phyloP scores from a whole-genome alignment of 2,329 filamentous ascomycete species.

The Cladophialophora immunda region DNA sequence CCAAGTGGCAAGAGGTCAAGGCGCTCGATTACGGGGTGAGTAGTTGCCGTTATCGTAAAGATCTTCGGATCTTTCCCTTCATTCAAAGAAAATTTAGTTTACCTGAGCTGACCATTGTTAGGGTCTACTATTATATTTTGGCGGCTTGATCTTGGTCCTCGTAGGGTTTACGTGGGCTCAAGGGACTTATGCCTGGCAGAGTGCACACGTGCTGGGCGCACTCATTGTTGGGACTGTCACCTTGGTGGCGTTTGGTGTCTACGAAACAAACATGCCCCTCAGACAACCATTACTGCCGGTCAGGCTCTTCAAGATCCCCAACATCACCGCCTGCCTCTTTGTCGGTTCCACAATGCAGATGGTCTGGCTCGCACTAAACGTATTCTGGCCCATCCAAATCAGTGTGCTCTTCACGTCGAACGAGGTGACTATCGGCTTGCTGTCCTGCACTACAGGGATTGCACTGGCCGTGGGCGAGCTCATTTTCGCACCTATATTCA shows the following conservation, averaged over 20 bases:
- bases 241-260: slow-evolving; percentile 49
- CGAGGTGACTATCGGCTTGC: slow-evolving; percentile 51
- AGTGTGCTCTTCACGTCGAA: slow-evolving; percentile 51
- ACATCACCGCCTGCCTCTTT: slow-evolving; percentile 51
- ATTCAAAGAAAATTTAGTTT: too few relatives aligned
- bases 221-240: slow-evolving; percentile 51
- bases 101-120: neutral
- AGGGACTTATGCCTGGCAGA: slow-evolving; percentile 53
- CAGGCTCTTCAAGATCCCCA: slow-evolving; percentile 53
- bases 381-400: slow-evolving; percentile 58
- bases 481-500: slow-evolving; percentile 44
- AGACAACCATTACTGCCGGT: slow-evolving; percentile 54
- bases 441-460: slow-evolving; percentile 44
- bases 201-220: slow-evolving; percentile 47
- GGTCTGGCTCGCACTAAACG: slow-evolving; percentile 56
- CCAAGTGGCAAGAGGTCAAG: slow-evolving; percentile 49
- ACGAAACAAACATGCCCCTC: slow-evolving; percentile 50
- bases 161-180: slow-evolving; percentile 56
- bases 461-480: slow-evolving; percentile 26
- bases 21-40: slow-evolving; percentile 54
- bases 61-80: too few relatives aligned
- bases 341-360: slow-evolving; percentile 54
- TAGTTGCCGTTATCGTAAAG: neutral
- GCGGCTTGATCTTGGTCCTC: slow-evolving; percentile 54
- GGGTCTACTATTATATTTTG: slow-evolving; percentile 54